A percentile compares a stretch with the other conserved stretches of the same genome.
Conservation (phyloP, 345 rosid species). For the Xanthoceras sorbifolium region DNA sequence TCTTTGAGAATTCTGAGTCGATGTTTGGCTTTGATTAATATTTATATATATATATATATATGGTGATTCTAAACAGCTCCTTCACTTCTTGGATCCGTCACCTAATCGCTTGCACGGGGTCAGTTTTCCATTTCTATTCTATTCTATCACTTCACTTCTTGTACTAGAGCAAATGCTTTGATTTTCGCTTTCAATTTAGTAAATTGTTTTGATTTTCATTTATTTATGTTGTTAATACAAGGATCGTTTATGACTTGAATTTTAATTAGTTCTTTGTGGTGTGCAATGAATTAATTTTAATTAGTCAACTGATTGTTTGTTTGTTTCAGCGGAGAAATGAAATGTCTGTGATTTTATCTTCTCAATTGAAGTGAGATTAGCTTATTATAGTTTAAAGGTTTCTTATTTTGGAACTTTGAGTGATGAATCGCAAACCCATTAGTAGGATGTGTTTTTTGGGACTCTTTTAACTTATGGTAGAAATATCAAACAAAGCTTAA, state of each 20-base stretch:
- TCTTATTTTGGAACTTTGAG: too few relatives aligned
- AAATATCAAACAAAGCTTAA: background rate
- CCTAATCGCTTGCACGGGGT: slow-evolving; percentile 63
- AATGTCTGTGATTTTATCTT: too few relatives aligned
- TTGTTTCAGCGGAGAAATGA: too few relatives aligned
- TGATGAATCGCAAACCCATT: too few relatives aligned
- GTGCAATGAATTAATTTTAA: too few relatives aligned
- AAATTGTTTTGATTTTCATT: background rate
- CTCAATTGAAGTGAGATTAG: too few relatives aligned
- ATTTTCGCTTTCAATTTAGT: background rate
- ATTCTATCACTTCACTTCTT: background rate
- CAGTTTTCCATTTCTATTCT: slow-evolving; percentile 20
- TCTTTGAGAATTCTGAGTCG: too few relatives aligned
- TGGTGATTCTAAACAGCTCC: slow-evolving; percentile 40
- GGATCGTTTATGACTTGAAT: background rate
- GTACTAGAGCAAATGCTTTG: background rate
- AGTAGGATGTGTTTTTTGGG: too few relatives aligned
- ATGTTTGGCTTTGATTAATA: too few relatives aligned
- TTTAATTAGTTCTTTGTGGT: too few relatives aligned
- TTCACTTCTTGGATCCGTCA: slow-evolving; percentile 52
- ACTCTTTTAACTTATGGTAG: too few relatives aligned
- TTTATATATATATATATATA: background rate
- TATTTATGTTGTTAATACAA: background rate
- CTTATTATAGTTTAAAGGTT: too few relatives aligned
- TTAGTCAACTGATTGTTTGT: background rate